Percentiles rank a stretch among this genome's conserved stretches.
phyloP scores from a whole-genome alignment of 2,329 filamentous ascomycete genomes.

The Calonectria montana region DNA sequence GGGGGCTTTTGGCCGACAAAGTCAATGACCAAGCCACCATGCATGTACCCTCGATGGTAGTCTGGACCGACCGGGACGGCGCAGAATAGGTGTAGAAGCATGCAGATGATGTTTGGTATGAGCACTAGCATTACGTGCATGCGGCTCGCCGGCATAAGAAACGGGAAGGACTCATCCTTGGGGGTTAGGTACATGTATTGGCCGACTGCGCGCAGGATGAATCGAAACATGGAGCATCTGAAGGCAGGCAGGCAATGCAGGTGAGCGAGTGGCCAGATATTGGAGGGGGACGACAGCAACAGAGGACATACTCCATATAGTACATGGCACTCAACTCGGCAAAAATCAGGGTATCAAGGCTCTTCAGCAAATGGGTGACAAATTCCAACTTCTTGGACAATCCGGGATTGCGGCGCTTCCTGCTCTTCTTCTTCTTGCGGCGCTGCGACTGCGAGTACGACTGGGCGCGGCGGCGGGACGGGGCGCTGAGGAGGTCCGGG shows the following conservation, averaged over 20 bases:
- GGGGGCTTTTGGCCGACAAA: slow-evolving; percentile 75
- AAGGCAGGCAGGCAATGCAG: not conserved
- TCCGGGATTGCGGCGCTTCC: slow-evolving; percentile 53
- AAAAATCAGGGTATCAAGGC: slow-evolving; percentile 72
- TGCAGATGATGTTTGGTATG: slow-evolving; percentile 69
- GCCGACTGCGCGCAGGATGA: slow-evolving; percentile 67
- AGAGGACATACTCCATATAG: slow-evolving; percentile 73
- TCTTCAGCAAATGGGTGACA: slow-evolving; percentile 69
- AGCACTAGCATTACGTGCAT: slow-evolving; percentile 69
- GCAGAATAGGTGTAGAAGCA: slow-evolving; percentile 69
- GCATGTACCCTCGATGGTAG: slow-evolving; percentile 72
- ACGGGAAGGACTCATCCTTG: slow-evolving; percentile 66
- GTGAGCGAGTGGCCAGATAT: slow-evolving; percentile 9
- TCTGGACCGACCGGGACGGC: slow-evolving; percentile 68
- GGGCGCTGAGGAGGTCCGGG: slow-evolving; percentile 11
- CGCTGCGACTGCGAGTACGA: slow-evolving; percentile 45
- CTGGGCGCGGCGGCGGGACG: slow-evolving; percentile 23
- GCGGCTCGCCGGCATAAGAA: slow-evolving; percentile 66
- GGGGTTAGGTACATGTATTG: slow-evolving; percentile 75
- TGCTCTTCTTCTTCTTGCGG: slow-evolving; percentile 50
- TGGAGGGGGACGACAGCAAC: not conserved
- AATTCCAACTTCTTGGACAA: slow-evolving; percentile 70
- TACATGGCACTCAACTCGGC: slow-evolving; percentile 74
- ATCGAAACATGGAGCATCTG: slow-evolving; percentile 74
- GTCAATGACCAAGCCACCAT: slow-evolving; percentile 75